These are phyloP conservation scores for Cicer judaicum DNA, from an alignment of 306 rosid species.

Conservation along the genomic window DNA sequence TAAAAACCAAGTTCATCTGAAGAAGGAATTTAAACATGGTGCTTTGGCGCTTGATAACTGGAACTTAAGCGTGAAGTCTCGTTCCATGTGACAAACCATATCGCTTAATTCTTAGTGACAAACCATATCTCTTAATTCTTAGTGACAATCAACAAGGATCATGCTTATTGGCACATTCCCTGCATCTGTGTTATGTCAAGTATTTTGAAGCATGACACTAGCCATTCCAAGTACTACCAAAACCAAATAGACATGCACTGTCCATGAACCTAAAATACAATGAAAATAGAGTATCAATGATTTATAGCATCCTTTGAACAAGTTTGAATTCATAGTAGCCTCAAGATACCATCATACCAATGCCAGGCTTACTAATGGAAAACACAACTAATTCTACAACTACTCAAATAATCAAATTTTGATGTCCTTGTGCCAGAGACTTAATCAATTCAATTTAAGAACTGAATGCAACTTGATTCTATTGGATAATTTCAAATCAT, in stretches of 20 bases:
- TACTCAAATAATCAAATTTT: neutral
- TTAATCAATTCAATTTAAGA: neutral
- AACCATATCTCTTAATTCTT: neutral
- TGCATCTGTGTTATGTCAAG: neutral
- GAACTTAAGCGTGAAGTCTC: neutral
- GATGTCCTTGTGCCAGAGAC: neutral
- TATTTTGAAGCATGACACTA: constrained; percentile 1
- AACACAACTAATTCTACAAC: neutral
- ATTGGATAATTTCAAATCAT: neutral
- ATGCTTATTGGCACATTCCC: neutral
- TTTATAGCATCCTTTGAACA: neutral
- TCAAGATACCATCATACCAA: constrained; percentile 3
- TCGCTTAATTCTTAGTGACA: neutral
- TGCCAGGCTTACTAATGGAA: neutral
- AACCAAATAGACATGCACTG: neutral
- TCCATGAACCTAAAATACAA: constrained; percentile 33
- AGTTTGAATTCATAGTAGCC: neutral
- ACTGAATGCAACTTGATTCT: neutral
- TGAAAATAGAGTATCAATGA: neutral
- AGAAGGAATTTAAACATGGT: neutral
- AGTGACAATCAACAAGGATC: neutral
- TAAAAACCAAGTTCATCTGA: neutral
- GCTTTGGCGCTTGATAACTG: neutral
- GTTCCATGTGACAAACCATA: constrained; percentile 13
- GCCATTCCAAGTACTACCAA: constrained; percentile 19